phyloP scores from a whole-genome alignment of 495 filamentous ascomycete genomes.

The Trichocladium uniseriatum region DNA sequence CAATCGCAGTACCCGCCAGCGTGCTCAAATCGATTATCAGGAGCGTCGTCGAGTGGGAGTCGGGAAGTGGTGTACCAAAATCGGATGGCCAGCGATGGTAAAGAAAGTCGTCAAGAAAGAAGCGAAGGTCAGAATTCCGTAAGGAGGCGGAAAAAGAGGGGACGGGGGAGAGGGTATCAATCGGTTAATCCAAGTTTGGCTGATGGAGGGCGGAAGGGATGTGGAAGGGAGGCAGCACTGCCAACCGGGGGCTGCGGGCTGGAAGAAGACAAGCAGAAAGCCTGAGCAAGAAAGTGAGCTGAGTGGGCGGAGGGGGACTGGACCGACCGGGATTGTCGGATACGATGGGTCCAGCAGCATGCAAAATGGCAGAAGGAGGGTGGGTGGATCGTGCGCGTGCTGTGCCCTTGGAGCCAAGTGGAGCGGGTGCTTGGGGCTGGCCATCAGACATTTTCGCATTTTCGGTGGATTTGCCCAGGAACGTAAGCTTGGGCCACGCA shows the following conservation, averaged over 20 bases:
- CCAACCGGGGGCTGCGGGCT: conserved; percentile 6
- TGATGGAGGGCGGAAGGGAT: not conserved
- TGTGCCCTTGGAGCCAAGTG: conserved; percentile 12
- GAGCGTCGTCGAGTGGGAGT: conserved; percentile 8
- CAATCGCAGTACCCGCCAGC: conserved; percentile 18
- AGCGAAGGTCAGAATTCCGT: conserved; percentile 12
- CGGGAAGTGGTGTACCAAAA: not conserved
- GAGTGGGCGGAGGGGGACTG: not conserved
- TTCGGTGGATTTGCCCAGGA: too few species aligned
- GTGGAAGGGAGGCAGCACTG: conserved; percentile 22
- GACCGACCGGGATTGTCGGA: conserved; percentile 8
- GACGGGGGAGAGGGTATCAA: conserved; percentile 17
- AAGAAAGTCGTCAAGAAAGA: conserved; percentile 17
- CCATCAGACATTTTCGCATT: too few species aligned
- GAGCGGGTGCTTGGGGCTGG: too few species aligned
- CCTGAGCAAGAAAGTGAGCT: not conserved
- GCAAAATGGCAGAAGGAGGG: conserved; percentile 6
- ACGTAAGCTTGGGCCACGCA: too few species aligned
- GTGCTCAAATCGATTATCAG: conserved; percentile 11
- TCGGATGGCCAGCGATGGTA: conserved; percentile 10
- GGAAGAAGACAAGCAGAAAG: too few species aligned
- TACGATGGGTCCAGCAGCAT: conserved; percentile 3
- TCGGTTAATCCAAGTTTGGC: conserved; percentile 11
- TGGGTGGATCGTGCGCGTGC: conserved; percentile 4
- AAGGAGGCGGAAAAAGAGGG: conserved; percentile 16